Base-by-base conservation (phyloP, 2,329 filamentous ascomycete species). In the Ramularia collo-cygni region DNA sequence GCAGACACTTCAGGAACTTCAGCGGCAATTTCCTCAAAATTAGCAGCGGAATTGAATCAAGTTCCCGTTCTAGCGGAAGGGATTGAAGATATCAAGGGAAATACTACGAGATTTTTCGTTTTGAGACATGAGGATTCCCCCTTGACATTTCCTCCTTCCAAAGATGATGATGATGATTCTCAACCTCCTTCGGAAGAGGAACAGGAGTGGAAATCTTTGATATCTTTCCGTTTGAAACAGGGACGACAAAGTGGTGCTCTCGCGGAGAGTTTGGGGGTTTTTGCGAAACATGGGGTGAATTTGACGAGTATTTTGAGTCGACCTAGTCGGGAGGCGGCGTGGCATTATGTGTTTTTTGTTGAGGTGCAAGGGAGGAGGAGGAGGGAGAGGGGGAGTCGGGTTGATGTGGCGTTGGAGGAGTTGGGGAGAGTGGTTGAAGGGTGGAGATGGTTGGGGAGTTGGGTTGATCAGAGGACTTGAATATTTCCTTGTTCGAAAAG, bases 341-440 rank as follows among this genome's bases (percentile, higher is more conserved):
- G 94, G 77, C 81, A 93, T 60, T 96, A 96, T 65, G 76, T 95
- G 27, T 95, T 96, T 67, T 89, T 96, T 59, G 81, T 95, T 19
- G 90, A 96, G 69, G 88, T 94, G 54, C 76, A 83, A 60, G 82
- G 83, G 1, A 73, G 77, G 59, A 66, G 54, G 61, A n/a, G n/a
- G 40, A 61, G 65, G 35, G 77, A 77, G 52, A 68, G 70, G 2
- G 69, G 73, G 37, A 74, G 71, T 3, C 69, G 70, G 45, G 80
- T 88, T 12, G 71, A 75, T 43, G 64, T 64, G 15, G 82, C 79
- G 17, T 62, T 89, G 58, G 66, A 66, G 36, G 74, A 74, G 48
- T 68, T 88, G 49, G 66, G 64, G 1, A 60, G 59, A 19, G 74
- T 78, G 47, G 77, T 78, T n/a, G 67, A 76, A 60, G 70, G 65